Conservation (phyloP, 352 stramenopile genomes). For the Phytophthora macrochlamydospora region DNA sequence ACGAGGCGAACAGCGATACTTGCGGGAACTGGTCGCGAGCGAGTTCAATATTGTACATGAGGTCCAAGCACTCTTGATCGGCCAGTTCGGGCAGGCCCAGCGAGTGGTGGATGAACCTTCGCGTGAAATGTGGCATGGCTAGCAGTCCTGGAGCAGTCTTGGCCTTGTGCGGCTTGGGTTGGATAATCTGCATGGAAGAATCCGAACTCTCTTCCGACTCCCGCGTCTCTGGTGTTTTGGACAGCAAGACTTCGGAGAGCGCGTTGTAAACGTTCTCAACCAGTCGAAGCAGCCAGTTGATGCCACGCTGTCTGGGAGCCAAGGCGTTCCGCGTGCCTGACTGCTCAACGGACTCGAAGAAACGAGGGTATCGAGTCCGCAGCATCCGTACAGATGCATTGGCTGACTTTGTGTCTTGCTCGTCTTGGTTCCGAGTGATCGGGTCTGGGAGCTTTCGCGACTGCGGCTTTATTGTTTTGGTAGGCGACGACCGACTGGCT, state of each 20-base stretch:
- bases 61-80: slow-evolving; percentile 74
- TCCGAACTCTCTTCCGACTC: slow-evolving; percentile 2
- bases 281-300: slow-evolving; percentile 68
- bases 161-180: not conserved
- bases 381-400: slow-evolving; percentile 18
- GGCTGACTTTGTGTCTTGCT: slow-evolving; percentile 5
- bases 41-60: slow-evolving; percentile 72
- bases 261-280: slow-evolving; percentile 75
- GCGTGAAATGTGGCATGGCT: slow-evolving; percentile 65
- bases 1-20: slow-evolving; percentile 60
- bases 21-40: slow-evolving; percentile 50
- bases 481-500: not conserved
- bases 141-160: slow-evolving; percentile 17
- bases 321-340: slow-evolving; percentile 1
- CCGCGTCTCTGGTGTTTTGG: slow-evolving; percentile 8
- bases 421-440: slow-evolving; percentile 28
- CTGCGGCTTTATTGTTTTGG: slow-evolving; percentile 14
- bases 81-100: slow-evolving; percentile 59
- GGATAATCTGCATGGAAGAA: too few species aligned
- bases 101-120: slow-evolving; percentile 52
- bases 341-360: slow-evolving; percentile 46
- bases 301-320: slow-evolving; percentile 42
- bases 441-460: slow-evolving; percentile 8
- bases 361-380: slow-evolving; percentile 52
- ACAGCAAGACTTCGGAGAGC: slow-evolving; percentile 30